Base-by-base conservation (phyloP, 140 eudicot genomes). In the Senecio squalidus region DNA sequence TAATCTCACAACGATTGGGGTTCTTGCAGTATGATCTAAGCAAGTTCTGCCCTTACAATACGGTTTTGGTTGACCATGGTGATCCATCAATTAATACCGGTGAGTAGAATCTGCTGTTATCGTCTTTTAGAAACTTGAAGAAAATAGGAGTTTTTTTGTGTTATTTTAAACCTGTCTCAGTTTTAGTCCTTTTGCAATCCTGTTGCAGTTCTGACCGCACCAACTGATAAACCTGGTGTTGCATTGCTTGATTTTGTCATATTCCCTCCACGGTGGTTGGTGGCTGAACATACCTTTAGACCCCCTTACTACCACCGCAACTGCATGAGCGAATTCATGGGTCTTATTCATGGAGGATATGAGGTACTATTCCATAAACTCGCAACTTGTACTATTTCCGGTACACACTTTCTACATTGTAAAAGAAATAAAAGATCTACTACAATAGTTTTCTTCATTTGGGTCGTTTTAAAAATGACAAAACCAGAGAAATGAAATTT, bases 241-340 rank as follows among this genome's bases (percentile, higher is more conserved):
- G 99, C 99, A 4, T 76, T 93, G 81, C 96, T 93, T 80, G 96
- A 93, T 76, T 93, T 93, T 80, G 99, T 93, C 55, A 93, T 93
- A 57, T 93, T 93, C 74, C 99, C 99, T 47, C 99, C 99, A 0
- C 82, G 99, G 33, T 93, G 99, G 96, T 63, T 93, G 86, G 99
- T 93, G 54, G 99, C 99, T 31, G 99, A 93, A 44, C 95, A 93
- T 66, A 93, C 99, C 20, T 93, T 93, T 31, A 92, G 99, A 45
- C 99, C 99, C 5, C 99, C 99, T 49, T 93, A 93, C 66, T 93
- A 84, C 68, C 99, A 93, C 70, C 99, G 99, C 69, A 93, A 93
- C 46, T 93, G 99, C 65, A 93, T 93, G 99, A 93, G 96, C 24
- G 99, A 93, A 79, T 93, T 93, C 71, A 93, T 93, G 99, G 99